Percentiles rank a stretch among this genome's conserved stretches.
These are phyloP conservation scores for Nicotiana noctiflora DNA, from an alignment of 257 asterid genomes.

Conservation along the genomic window DNA sequence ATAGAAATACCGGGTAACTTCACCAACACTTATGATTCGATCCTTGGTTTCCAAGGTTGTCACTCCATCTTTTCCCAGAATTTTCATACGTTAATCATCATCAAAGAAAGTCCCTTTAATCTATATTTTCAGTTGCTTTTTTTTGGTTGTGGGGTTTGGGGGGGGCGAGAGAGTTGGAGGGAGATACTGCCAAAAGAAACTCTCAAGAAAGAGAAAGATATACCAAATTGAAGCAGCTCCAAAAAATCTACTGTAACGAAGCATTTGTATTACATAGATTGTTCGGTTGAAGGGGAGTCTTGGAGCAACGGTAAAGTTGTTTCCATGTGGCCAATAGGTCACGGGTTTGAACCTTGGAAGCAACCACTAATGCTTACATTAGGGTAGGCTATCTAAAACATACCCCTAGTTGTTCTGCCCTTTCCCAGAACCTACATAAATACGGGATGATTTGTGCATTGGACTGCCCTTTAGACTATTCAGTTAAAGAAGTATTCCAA, in stretches of 20 bases:
- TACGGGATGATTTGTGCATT: too few species aligned
- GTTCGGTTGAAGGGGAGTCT: neutral
- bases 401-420: too few species aligned
- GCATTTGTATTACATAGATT: constrained; percentile 7
- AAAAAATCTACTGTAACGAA: neutral
- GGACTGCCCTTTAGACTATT: neutral
- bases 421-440: too few species aligned
- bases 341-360: too few species aligned
- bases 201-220: neutral
- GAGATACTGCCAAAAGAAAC: neutral
- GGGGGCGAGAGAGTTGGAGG: too few species aligned
- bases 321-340: too few species aligned
- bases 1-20: neutral
- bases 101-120: neutral
- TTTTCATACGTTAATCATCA: neutral
- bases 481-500: constrained; percentile 8
- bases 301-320: too few species aligned
- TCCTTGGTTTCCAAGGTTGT: neutral
- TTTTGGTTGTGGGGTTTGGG: neutral
- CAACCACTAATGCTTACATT: too few species aligned
- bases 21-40: neutral
- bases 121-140: neutral
- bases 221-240: neutral
- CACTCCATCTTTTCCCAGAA: neutral
- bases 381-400: too few species aligned